Conservation (phyloP, 352 stramenopile species). For the Phytophthora fragariae region DNA sequence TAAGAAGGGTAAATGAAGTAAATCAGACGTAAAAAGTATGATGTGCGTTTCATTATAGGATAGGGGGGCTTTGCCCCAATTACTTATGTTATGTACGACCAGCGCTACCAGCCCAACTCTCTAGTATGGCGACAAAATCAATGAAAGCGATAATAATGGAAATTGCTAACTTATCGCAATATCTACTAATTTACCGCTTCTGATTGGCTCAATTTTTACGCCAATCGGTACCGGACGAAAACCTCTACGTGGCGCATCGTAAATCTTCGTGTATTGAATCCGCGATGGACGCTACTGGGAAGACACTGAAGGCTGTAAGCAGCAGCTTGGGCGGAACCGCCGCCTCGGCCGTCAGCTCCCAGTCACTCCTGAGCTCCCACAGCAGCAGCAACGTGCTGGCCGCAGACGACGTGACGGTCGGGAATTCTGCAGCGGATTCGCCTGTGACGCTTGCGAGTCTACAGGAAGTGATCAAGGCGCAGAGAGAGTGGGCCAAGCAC, state of each 20-base stretch:
- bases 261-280: neutral
- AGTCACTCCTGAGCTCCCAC: neutral
- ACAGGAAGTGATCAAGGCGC: conserved; percentile 59
- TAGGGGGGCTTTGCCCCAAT: no score
- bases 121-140: no score
- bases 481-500: conserved; percentile 75
- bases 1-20: no score
- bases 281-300: neutral
- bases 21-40: no score
- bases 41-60: no score
- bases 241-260: neutral
- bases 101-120: no score
- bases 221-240: neutral
- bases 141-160: no score
- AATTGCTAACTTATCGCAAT: no score
- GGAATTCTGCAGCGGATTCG: neutral
- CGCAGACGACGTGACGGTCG: neutral
- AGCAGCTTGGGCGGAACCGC: neutral
- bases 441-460: conserved; percentile 57
- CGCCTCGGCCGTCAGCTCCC: neutral
- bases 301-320: neutral
- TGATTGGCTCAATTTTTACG: neutral
- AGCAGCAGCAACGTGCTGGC: neutral
- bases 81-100: no score
- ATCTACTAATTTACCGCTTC: no score